Evolutionary conservation across 208 protist species (phyloP), one percentile per base, ranked within the genome.

Genomic region (Trypanosoma caninum): DNA sequence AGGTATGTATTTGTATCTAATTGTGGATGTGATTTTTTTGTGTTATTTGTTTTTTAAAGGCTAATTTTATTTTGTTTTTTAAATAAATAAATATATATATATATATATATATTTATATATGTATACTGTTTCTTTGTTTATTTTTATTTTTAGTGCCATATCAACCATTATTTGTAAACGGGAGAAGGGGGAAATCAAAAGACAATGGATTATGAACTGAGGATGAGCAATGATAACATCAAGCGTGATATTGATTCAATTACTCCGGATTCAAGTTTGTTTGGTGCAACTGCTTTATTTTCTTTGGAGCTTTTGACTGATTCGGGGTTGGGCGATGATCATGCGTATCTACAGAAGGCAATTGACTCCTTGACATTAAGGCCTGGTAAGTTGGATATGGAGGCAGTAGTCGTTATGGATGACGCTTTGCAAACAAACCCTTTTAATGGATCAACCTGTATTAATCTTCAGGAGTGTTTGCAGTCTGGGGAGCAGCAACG

Each of bases 351-450:
- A 1, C 16, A 59, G 22, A 16, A 16, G 10, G 30, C 0, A 14
- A 42, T 52, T 59, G 27, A 38, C 20, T 31, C 22, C 1, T 18
- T 56, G 2, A 47, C 60, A 5, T 0, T 18, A 22, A 56, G 42
- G 18, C 51, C 60, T 18, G 47, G 14, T 7, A 58, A 59, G 60
- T 56, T 56, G 35, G 48, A 65, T 34, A 33, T 48, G 6, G 27
- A 44, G 35, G 34, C 47, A 20, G 35, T 66, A 8, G 14, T 18
- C 14, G 9, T 14, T 20, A 27, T 62, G 5, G 51, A 66, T 5
- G 60, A 59, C 22, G n/a, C 22, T 13, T 13, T 66, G 50, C 38
- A 42, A 10, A 52, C 37, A 3, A 53, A 53, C 45, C 38, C 44
- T 27, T 42, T 44, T 30, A 14, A 53, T 41, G 18, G 18, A 10